phyloP scores from a whole-genome alignment of 176 grass and related monocot species.

The Lolium perenne region DNA sequence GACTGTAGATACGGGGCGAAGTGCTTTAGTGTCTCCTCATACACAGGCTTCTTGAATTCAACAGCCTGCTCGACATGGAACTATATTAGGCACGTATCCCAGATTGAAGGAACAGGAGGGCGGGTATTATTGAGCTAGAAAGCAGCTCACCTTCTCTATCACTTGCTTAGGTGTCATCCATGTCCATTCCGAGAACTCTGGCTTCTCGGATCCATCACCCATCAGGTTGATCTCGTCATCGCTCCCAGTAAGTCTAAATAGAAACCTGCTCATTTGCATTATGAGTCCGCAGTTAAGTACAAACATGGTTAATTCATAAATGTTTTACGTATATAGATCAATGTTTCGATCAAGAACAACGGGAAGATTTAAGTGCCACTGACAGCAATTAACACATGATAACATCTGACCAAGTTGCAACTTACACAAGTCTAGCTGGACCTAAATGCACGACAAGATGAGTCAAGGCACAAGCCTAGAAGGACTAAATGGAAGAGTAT shows the following conservation, averaged over 20 bases:
- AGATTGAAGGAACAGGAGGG: neutral
- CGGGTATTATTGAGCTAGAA: neutral
- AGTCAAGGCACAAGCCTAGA: neutral
- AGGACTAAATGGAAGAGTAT: neutral
- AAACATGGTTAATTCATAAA: neutral
- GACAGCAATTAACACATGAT: too few relatives aligned
- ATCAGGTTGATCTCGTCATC: conserved; percentile 88
- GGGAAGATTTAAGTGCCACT: neutral
- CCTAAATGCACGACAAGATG: neutral
- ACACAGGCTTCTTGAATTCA: conserved; percentile 91
- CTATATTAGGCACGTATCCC: conserved; percentile 26
- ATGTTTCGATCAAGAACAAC: neutral
- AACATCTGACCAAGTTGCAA: too few relatives aligned
- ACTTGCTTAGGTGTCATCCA: conserved; percentile 89
- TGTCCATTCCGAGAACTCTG: conserved; percentile 81
- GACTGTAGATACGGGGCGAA: conserved; percentile 66
- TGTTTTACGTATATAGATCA: neutral
- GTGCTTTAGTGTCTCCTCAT: conserved; percentile 80
- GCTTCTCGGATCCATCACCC: conserved; percentile 89
- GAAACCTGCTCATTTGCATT: conserved; percentile 64
- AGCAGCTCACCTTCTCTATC: conserved; percentile 71
- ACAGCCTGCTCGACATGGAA: conserved; percentile 64
- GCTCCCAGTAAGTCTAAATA: conserved; percentile 78
- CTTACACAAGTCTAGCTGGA: too few relatives aligned
- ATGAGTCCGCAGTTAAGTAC: neutral